Conservation (phyloP, 1,139 yeast genomes). For the Taiozyma onychis region DNA sequence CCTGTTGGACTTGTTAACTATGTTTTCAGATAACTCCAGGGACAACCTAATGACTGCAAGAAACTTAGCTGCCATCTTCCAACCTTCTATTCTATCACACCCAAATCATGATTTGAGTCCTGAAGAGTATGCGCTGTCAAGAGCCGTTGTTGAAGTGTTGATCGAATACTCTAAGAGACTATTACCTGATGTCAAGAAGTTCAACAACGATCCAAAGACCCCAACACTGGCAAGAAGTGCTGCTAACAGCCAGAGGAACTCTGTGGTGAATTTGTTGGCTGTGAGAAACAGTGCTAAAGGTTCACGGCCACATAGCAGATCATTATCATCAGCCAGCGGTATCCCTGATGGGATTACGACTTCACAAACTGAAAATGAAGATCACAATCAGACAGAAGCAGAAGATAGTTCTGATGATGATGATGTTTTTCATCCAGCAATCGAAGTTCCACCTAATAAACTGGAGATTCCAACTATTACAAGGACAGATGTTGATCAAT, state of each 20-base stretch:
- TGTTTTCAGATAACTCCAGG: conserved; percentile 75
- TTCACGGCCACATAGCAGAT: conserved; percentile 47
- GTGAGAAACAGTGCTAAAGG: conserved; percentile 13
- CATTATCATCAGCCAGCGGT: conserved; percentile 46
- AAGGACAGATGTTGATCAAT: background rate
- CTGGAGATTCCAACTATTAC: background rate
- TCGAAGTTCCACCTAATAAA: background rate
- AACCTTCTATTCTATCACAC: conserved; percentile 89
- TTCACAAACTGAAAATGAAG: conserved; percentile 3
- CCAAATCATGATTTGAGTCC: conserved; percentile 92
- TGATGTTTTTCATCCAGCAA: background rate
- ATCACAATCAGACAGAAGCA: conserved; percentile 13
- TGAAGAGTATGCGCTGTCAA: conserved; percentile 82
- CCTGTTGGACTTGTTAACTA: conserved; percentile 76
- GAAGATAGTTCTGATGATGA: conserved; percentile 17
- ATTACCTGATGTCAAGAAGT: conserved; percentile 48
- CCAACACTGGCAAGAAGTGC: conserved; percentile 2
- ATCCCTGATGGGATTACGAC: conserved; percentile 42
- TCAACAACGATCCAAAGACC: conserved; percentile 20
- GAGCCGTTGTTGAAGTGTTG: conserved; percentile 82
- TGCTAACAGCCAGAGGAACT: conserved; percentile 9
- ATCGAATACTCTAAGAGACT: conserved; percentile 81
- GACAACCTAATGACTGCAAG: conserved; percentile 88
- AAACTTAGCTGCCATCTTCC: conserved; percentile 92
- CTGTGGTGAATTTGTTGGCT: conserved; percentile 13